These are phyloP conservation scores for Ilex aquifolium DNA, from an alignment of 257 asterid genomes.

Conservation along the genomic window DNA sequence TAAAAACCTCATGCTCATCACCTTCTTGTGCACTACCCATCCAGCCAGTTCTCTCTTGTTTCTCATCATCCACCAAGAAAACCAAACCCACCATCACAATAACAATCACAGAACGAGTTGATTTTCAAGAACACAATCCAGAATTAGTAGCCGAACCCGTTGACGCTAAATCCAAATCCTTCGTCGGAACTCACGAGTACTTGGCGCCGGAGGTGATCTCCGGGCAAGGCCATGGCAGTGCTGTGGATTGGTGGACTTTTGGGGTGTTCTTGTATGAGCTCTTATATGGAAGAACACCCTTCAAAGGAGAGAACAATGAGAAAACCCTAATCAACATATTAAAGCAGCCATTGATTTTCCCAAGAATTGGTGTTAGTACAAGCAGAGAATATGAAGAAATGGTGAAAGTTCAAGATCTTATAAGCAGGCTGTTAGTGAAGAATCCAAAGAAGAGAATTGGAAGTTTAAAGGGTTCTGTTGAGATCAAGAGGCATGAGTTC, in stretches of 20 bases:
- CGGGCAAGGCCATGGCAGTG: slow-evolving; percentile 84
- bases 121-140: slow-evolving; percentile 13
- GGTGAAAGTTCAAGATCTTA: slow-evolving; percentile 52
- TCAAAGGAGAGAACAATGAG: slow-evolving; percentile 66
- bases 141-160: slow-evolving; percentile 69
- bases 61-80: slow-evolving; percentile 17
- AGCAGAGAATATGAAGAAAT: slow-evolving; percentile 32
- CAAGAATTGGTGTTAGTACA: slow-evolving; percentile 24
- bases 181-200: slow-evolving; percentile 83
- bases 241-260: slow-evolving; percentile 89
- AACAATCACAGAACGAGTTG: not conserved
- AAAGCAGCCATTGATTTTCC: slow-evolving; percentile 52
- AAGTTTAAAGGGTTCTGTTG: slow-evolving; percentile 60
- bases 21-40: slow-evolving; percentile 32
- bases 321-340: slow-evolving; percentile 59
- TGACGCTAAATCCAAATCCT: slow-evolving; percentile 62
- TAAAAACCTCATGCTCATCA: slow-evolving; percentile 11
- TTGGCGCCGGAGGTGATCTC: slow-evolving; percentile 80
- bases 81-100: not conserved
- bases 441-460: slow-evolving; percentile 62
- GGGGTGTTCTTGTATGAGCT: slow-evolving; percentile 68
- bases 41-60: slow-evolving; percentile 41
- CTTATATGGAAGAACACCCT: slow-evolving; percentile 59
- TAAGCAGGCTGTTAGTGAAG: slow-evolving; percentile 46
- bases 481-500: slow-evolving; percentile 60